These are phyloP conservation scores for Globisporangium ultimum DNA, from an alignment of 352 stramenopile genomes.

Conservation along the genomic window DNA sequence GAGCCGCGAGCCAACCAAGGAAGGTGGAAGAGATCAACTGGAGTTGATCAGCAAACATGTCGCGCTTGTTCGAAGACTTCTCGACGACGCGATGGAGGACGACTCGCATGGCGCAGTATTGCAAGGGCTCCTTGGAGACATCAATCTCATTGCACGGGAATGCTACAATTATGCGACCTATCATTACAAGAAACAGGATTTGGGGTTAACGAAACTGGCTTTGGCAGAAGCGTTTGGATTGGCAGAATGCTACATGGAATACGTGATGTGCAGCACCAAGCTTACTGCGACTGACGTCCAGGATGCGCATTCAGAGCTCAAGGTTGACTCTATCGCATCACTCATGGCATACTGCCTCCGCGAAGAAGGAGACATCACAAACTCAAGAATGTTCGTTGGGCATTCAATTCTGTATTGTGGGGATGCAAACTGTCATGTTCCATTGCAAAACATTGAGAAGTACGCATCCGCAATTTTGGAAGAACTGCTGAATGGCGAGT, in stretches of 20 bases:
- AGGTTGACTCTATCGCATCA: constrained; percentile 51
- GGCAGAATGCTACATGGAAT: constrained; percentile 54
- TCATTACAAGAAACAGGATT: constrained; percentile 49
- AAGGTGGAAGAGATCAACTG: neutral
- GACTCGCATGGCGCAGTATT: constrained; percentile 25
- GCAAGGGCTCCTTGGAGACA: constrained; percentile 37
- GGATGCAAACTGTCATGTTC: constrained; percentile 21
- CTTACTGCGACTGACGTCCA: constrained; percentile 25
- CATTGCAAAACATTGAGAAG: constrained; percentile 35
- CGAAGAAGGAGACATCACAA: constrained; percentile 25
- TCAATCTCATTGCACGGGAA: constrained; percentile 63
- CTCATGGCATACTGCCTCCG: constrained; percentile 57
- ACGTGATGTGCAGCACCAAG: constrained; percentile 48
- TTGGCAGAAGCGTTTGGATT: constrained; percentile 48
- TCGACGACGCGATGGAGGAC: constrained; percentile 35
- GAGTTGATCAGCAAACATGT: constrained; percentile 26
- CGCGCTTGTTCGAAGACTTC: constrained; percentile 23
- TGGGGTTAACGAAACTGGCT: constrained; percentile 33
- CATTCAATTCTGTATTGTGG: constrained; percentile 55
- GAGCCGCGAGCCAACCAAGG: neutral
- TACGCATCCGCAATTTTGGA: constrained; percentile 47
- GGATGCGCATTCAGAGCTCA: constrained; percentile 42
- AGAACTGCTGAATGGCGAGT: constrained; percentile 19
- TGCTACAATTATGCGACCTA: constrained; percentile 48
- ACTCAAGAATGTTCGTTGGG: constrained; percentile 35